Evolutionary conservation across 768 basidiomycete species (phyloP).

Genomic region (Mycena epipterygia): DNA sequence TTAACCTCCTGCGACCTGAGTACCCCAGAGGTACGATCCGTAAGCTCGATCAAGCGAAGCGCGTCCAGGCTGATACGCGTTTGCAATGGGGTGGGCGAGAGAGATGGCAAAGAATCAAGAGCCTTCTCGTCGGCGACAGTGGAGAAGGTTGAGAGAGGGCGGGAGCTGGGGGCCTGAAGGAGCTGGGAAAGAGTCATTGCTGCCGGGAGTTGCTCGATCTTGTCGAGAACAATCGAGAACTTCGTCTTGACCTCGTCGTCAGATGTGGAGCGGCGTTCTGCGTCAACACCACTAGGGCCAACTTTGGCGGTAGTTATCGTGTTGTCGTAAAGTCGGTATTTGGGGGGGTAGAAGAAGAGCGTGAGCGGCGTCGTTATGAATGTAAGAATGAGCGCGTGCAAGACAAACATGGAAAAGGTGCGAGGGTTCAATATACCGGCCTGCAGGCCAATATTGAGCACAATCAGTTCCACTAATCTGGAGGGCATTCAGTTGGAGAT

Average conservation of each 20-base stretch:
- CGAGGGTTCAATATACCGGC: slow-evolving; percentile 74
- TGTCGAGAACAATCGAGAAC: slow-evolving; percentile 84
- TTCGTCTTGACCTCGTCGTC: slow-evolving; percentile 64
- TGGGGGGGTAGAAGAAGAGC: slow-evolving; percentile 79
- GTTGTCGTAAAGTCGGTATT: slow-evolving; percentile 60
- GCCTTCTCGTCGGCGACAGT: slow-evolving; percentile 47
- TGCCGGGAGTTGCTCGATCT: slow-evolving; percentile 83
- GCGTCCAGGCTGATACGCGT: slow-evolving; percentile 70
- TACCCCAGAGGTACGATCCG: slow-evolving; percentile 88
- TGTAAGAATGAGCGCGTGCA: slow-evolving; percentile 82
- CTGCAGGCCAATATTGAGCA: slow-evolving; percentile 87
- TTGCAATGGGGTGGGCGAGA: background rate
- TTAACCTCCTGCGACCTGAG: slow-evolving; percentile 86
- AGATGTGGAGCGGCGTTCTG: slow-evolving; percentile 38
- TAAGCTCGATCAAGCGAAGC: slow-evolving; percentile 90
- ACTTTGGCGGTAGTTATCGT: slow-evolving; percentile 20
- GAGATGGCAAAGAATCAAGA: slow-evolving; percentile 32
- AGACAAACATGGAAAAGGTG: slow-evolving; percentile 92
- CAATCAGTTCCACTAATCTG: slow-evolving; percentile 88
- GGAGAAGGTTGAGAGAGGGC: background rate
- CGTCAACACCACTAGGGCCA: slow-evolving; percentile 36
- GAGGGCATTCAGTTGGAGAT: background rate
- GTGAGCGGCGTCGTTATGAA: slow-evolving; percentile 90
- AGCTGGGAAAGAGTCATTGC: slow-evolving; percentile 88
- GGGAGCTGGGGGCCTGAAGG: slow-evolving; percentile 57